phyloP scores from a whole-genome alignment of 768 basidiomycete genomes.

The Leucocoprinus birnbaumii region DNA sequence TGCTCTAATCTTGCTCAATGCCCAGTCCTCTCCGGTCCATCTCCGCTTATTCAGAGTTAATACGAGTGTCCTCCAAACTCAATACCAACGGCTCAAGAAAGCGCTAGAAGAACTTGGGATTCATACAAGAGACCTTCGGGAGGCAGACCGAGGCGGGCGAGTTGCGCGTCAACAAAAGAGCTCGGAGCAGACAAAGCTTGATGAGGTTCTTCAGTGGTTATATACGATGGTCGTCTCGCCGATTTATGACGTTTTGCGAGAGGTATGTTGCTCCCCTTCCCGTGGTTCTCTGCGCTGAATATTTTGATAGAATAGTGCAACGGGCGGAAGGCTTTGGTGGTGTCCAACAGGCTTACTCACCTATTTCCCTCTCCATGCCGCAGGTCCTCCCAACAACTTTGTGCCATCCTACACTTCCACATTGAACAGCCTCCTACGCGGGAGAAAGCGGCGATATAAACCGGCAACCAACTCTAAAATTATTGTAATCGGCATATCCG shows the following conservation, averaged over 20 bases:
- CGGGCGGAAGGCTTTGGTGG: slow-evolving; percentile 17
- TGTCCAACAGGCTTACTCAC: slow-evolving; percentile 14
- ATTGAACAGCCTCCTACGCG: slow-evolving; percentile 11
- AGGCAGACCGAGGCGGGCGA: slow-evolving; percentile 9
- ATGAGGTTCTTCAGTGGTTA: slow-evolving; percentile 15
- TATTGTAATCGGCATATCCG: slow-evolving; percentile 3
- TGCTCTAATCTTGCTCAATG: slow-evolving; percentile 12
- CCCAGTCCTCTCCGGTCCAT: slow-evolving; percentile 3
- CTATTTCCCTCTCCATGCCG: slow-evolving; percentile 18
- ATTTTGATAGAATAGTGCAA: slow-evolving; percentile 12
- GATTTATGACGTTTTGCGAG: slow-evolving; percentile 9
- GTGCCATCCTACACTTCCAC: slow-evolving; percentile 18
- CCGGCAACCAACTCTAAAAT: neutral
- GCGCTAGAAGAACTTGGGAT: slow-evolving; percentile 12
- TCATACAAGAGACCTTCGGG: slow-evolving; percentile 7
- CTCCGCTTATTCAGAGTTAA: slow-evolving; percentile 4
- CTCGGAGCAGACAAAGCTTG: slow-evolving; percentile 6
- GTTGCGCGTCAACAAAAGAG: neutral
- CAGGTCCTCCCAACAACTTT: slow-evolving; percentile 12
- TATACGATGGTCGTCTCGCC: slow-evolving; percentile 14
- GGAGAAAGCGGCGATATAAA: neutral
- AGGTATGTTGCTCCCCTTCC: slow-evolving; percentile 3
- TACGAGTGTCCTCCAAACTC: neutral
- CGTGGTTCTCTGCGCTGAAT: neutral
- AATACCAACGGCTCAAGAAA: slow-evolving; percentile 9